Evolutionary conservation across 2,329 filamentous ascomycete genomes (phyloP), one percentile per base, ranked within the genome.

Genomic region (Penicillium sp.): DNA sequence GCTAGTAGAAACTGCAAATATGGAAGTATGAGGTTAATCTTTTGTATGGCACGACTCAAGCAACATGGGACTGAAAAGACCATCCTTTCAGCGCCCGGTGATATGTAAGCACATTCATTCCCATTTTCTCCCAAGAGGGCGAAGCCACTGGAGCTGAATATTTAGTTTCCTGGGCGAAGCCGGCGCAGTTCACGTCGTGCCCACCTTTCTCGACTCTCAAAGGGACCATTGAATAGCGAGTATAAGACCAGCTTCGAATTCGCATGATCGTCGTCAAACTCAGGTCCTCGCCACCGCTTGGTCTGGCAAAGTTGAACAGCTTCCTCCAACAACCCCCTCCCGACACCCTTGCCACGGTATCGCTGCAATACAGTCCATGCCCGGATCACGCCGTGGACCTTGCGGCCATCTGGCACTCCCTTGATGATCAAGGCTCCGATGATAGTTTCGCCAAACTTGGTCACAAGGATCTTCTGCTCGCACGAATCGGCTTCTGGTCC

Each of bases 351-450:
- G n/a, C 42, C 35, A 1, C 42, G 42, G 29, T 38, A 38, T 24
- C 7, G 28, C 34, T 44, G 42, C 34, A 13, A n/a, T 11, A 44
- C 35, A 9, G 42, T 44, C 42, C 42, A 44, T 32, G 24, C 42
- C 7, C 42, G 42, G 25, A 44, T 44, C 3, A 44, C 35, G 4
- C 42, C 42, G 9, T 37, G 42, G 11, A 44, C 33, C 25, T 44
- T 43, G 40, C 40, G 40, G n/a, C 32, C 40, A 13, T 43, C 40
- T 12, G 9, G 40, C 5, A 43, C 29, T 9, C 29, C 29, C 40
- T 12, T 34, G 9, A 43, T 18, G 5, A 43, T 24, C 29, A 43
- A 11, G 18, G 40, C 24, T 11, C 40, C 40, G 9, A 43, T 43
- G 11, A 43, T 27, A 3, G 18, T n/a, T 5, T 43, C 40, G 4